Base-by-base conservation (phyloP, 202 grass and related monocot species). In the Panicum hallii region DNA sequence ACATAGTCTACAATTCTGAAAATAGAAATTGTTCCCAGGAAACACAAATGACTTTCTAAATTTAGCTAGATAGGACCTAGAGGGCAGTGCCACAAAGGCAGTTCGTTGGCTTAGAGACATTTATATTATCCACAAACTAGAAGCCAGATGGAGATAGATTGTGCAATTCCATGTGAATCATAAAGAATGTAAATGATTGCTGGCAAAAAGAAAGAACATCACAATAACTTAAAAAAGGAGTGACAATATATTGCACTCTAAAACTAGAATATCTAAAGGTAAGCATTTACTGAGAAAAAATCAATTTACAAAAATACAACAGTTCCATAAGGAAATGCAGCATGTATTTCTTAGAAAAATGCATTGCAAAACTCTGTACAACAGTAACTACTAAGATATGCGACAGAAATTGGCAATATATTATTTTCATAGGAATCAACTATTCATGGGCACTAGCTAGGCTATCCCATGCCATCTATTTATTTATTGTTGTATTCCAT, bases 111-210 rank as follows among this genome's bases (percentile, higher is more conserved):
- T 13, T 44, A 79, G 56, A 56, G 2, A 34, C 14, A 11, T 12
- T 17, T 72, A 15, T 67, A 78, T 6, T 38, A 40, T 17, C 3
- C 78, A 19, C 14, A 55, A 26, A 77, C 0, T 63, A 9, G 56
- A 46, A 78, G 15, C 48, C 28, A 54, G 48, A 38, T 20, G 32
- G 32, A 68, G 16, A 61, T 22, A 34, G 48, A 68, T 68, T 20
- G 19, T 79, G 65, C 26, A 56, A 78, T 70, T 19, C 41, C 48
- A 78, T 68, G n/a, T 61, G 22, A 80, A 43, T 4, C 63, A 85
- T 81, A 87, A 6, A 75, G 11, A 28, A 58, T 9, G 4, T 0
- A 17, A 11, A 50, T 34, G 23, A 67, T 26, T 56, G 11, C 17
- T 28, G 44, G 22, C 5, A 42, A 57, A 28, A 28, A 82, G 5